Conservation (phyloP, 2,329 filamentous ascomycete species). For the Xylariaceae sp. region DNA sequence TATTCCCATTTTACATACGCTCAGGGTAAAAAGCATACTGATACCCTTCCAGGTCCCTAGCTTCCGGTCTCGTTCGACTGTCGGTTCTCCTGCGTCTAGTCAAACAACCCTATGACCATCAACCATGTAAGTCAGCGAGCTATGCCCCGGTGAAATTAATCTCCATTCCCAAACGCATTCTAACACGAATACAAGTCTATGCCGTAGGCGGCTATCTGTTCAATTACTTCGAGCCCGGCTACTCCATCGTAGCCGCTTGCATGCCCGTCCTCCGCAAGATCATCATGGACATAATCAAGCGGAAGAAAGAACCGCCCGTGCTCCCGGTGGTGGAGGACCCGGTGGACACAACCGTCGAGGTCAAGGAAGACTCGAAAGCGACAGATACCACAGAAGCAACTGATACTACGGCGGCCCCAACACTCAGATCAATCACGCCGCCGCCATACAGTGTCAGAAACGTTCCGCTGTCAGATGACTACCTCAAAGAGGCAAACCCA, state of each 20-base stretch:
- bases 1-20: background rate
- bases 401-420: too few relatives aligned
- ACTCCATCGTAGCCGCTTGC: constrained; percentile 20
- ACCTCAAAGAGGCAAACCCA: too few relatives aligned
- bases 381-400: too few relatives aligned
- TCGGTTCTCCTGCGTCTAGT: constrained; percentile 3
- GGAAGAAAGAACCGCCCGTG: constrained; percentile 4
- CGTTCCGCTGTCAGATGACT: too few relatives aligned
- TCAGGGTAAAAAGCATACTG: background rate
- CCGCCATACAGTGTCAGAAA: too few relatives aligned
- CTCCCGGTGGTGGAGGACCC: constrained; percentile 11
- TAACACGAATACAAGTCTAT: constrained; percentile 16
- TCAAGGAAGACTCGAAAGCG: background rate
- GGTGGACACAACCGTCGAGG: background rate
- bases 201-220: constrained; percentile 17
- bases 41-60: constrained; percentile 12
- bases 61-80: constrained; percentile 14
- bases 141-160: background rate
- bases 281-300: constrained; percentile 14
- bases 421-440: too few relatives aligned
- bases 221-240: constrained; percentile 20
- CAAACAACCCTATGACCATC: background rate
- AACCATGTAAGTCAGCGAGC: constrained; percentile 11
- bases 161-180: background rate
- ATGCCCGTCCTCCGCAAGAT: constrained; percentile 21